These are phyloP conservation scores for Lentinula detonsa DNA, from an alignment of 768 basidiomycete species.

Conservation along the genomic window DNA sequence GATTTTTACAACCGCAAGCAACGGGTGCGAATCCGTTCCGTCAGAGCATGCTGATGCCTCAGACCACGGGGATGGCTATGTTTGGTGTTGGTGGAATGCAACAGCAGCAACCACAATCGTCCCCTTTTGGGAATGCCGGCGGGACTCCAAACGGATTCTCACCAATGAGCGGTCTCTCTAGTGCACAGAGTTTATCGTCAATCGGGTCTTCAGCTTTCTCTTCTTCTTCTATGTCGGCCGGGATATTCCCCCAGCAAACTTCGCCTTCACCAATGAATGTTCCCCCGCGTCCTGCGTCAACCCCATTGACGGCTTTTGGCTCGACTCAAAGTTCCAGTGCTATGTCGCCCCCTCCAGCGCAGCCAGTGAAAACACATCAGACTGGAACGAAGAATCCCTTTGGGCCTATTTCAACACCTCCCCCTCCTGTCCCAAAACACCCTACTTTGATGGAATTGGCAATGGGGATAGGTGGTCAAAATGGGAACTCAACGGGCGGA, in stretches of 20 bases:
- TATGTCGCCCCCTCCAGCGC: slow-evolving; percentile 39
- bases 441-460: slow-evolving; percentile 81
- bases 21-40: slow-evolving; percentile 82
- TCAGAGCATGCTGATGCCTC: slow-evolving; percentile 66
- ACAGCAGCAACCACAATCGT: slow-evolving; percentile 8
- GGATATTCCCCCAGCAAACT: slow-evolving; percentile 17
- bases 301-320: slow-evolving; percentile 49
- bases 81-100: slow-evolving; percentile 26
- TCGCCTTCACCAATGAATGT: slow-evolving; percentile 19
- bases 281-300: slow-evolving; percentile 64
- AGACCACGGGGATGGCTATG: slow-evolving; percentile 51
- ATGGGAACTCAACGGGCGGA: neutral
- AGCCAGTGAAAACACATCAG: slow-evolving; percentile 77
- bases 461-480: slow-evolving; percentile 32
- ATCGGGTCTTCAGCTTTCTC: slow-evolving; percentile 12
- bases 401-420: slow-evolving; percentile 58
- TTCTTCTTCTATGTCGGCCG: slow-evolving; percentile 14
- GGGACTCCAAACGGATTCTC: slow-evolving; percentile 12
- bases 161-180: neutral
- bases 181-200: neutral
- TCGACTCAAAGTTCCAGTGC: slow-evolving; percentile 13
- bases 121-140: neutral
- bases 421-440: slow-evolving; percentile 64
- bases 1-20: slow-evolving; percentile 43
- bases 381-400: slow-evolving; percentile 97